Evolutionary conservation across 176 grass and related monocot species (phyloP).

Genomic region (Hsuehochloa calcarea): DNA sequence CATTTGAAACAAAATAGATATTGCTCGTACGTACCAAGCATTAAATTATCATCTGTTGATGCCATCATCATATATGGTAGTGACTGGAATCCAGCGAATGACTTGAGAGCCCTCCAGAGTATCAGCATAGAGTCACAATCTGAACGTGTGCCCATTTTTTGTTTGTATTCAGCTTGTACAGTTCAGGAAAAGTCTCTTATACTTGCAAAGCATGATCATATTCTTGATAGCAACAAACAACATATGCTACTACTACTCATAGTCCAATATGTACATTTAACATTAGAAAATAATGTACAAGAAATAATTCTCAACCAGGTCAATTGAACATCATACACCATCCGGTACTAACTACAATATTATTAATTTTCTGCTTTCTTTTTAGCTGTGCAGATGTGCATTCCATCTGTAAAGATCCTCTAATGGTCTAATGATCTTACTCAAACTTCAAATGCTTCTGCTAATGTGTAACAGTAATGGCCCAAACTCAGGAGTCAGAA

Average conservation of each 20-base stretch:
- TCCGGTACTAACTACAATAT: slow-evolving; percentile 35
- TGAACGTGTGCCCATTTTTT: slow-evolving; percentile 58
- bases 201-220: slow-evolving; percentile 70
- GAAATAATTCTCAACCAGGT: too few species aligned
- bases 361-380: slow-evolving; percentile 5
- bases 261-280: too few species aligned
- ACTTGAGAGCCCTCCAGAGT: slow-evolving; percentile 65
- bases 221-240: slow-evolving; percentile 66
- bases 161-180: slow-evolving; percentile 72
- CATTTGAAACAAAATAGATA: too few species aligned
- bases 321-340: too few species aligned
- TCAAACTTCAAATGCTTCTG: slow-evolving; percentile 8
- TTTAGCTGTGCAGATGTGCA: slow-evolving; percentile 26
- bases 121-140: slow-evolving; percentile 66
- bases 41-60: slow-evolving; percentile 85
- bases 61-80: slow-evolving; percentile 77
- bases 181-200: slow-evolving; percentile 84
- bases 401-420: slow-evolving; percentile 45
- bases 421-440: background rate
- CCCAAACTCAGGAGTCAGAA: slow-evolving; percentile 3
- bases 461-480: background rate
- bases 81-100: slow-evolving; percentile 90
- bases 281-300: too few species aligned
- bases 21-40: too few species aligned
- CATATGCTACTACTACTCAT: too few species aligned